Evolutionary conservation across 352 stramenopile genomes (phyloP), one percentile per base, ranked within the genome.

Genomic region (Pythium angustatum): DNA sequence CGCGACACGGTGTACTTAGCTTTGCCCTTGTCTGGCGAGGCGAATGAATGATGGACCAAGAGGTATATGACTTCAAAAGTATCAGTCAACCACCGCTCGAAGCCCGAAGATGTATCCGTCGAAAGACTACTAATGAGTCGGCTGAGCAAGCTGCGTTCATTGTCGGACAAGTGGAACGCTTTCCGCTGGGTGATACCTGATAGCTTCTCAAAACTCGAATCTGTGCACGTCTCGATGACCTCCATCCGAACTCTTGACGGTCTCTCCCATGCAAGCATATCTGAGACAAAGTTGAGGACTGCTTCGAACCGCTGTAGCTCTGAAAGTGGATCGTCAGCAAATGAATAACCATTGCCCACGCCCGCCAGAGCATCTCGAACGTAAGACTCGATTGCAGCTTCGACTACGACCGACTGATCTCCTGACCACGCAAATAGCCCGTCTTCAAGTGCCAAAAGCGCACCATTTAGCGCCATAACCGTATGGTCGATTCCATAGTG

Each of bases 401-500:
- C 21, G 15, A n/a, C 61, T 4, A 49, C 2, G 5, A 38, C 52
- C 61, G 28, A 57, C 1, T 49, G 6, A 51, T 68, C 61, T 9
- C 27, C 30, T 24, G 51, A 47, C 61, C 61, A 68, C 9, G 61
- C 45, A 1, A 27, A 57, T 10, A 68, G 14, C 5, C 50, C 61
- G 10, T 68, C 61, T 22, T 62, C 38, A 21, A 68, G 36, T 12
- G 41, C 61, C 19, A 55, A 41, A 0, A 68, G 17, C 17, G 30
- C 61, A 1, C 61, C 61, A n/a, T 68, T 68, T 19, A 68, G 31
- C 2, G 33, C 41, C 34, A 61, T 52, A 12, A 62, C 28, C 8
- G 50, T 19, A 33, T 68, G 61, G 22, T 68, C 61, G 19, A 68
- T 33, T 26, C 61, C 61, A 24, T 62, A 68, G 26, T 57, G 45